These are phyloP conservation scores for Mortierella claussenii DNA, from an alignment of 192 early-diverging fungal species.

Conservation along the genomic window DNA sequence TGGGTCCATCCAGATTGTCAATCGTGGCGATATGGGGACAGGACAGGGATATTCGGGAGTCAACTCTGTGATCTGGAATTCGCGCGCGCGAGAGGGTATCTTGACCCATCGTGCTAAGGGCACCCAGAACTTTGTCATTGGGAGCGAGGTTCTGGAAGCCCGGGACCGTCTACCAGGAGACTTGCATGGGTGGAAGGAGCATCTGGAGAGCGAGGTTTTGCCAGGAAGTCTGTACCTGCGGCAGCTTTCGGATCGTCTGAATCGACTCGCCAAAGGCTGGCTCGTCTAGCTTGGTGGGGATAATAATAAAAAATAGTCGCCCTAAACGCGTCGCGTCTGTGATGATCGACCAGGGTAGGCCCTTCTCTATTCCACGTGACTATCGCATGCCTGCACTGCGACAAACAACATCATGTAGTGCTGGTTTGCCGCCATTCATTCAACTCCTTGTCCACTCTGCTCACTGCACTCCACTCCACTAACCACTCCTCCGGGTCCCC, in stretches of 20 bases:
- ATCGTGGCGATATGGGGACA: slow-evolving; percentile 55
- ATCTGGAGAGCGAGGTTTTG: slow-evolving; percentile 37
- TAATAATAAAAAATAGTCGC: too few species aligned
- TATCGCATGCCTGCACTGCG: too few species aligned
- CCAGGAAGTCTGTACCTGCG: slow-evolving; percentile 39
- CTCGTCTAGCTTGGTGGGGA: slow-evolving; percentile 3
- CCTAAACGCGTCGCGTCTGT: too few species aligned
- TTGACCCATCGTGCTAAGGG: slow-evolving; percentile 51
- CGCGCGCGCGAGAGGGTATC: slow-evolving; percentile 53
- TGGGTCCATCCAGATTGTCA: slow-evolving; percentile 55
- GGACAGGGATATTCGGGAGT: slow-evolving; percentile 61
- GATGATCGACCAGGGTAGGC: too few species aligned
- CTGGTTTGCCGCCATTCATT: too few species aligned
- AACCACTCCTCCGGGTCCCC: too few species aligned
- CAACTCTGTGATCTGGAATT: slow-evolving; percentile 62
- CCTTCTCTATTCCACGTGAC: too few species aligned
- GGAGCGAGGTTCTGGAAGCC: slow-evolving; percentile 30
- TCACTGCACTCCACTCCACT: too few species aligned
- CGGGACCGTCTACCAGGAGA: slow-evolving; percentile 19
- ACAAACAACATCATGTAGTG: too few species aligned
- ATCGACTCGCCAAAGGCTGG: slow-evolving; percentile 20
- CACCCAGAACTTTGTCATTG: slow-evolving; percentile 59
- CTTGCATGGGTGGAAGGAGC: slow-evolving; percentile 45
- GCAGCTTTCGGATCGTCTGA: slow-evolving; percentile 23
- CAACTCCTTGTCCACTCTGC: too few species aligned